These are phyloP conservation scores for Auxenochlorella pyrenoidosa DNA, from an alignment of 139 green algal species.

Conservation along the genomic window DNA sequence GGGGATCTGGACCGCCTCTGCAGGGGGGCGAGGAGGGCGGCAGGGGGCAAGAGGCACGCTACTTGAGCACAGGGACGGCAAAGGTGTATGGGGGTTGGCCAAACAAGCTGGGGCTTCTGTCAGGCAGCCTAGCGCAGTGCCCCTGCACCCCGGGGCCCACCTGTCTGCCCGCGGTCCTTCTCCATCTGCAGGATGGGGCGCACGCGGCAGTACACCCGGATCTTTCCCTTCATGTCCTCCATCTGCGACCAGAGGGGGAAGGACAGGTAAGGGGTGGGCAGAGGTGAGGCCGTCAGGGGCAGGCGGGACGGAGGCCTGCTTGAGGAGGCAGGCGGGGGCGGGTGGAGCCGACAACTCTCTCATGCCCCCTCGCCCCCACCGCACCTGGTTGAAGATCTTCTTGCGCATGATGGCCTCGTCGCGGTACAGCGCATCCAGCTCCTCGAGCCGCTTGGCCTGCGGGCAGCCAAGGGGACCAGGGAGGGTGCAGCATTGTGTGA, in stretches of 20 bases:
- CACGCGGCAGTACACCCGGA: slow-evolving; percentile 93
- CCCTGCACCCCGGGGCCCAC: too few relatives aligned
- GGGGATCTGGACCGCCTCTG: slow-evolving; percentile 75
- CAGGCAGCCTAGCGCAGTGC: too few relatives aligned
- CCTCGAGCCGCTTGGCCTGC: slow-evolving; percentile 88
- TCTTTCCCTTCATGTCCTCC: slow-evolving; percentile 98
- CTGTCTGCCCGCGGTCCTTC: slow-evolving; percentile 45
- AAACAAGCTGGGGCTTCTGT: too few relatives aligned
- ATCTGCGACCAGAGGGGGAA: slow-evolving; percentile 52
- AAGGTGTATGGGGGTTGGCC: too few relatives aligned
- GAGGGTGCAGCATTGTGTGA: neutral
- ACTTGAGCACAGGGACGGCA: too few relatives aligned
- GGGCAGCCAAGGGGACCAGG: neutral
- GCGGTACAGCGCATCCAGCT: slow-evolving; percentile 93
- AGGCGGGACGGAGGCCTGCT: neutral
- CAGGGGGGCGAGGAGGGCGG: neutral
- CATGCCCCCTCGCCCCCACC: neutral
- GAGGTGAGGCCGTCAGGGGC: neutral
- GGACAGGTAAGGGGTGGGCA: neutral
- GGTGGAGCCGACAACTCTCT: neutral
- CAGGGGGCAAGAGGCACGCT: neutral
- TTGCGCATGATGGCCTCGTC: slow-evolving; percentile 73
- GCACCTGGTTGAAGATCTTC: slow-evolving; percentile 75
- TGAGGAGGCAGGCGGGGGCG: neutral
- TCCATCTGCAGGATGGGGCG: slow-evolving; percentile 92